Base-by-base conservation (phyloP, 1,284 basidiomycete genomes). In the Puccinia novopanici region DNA sequence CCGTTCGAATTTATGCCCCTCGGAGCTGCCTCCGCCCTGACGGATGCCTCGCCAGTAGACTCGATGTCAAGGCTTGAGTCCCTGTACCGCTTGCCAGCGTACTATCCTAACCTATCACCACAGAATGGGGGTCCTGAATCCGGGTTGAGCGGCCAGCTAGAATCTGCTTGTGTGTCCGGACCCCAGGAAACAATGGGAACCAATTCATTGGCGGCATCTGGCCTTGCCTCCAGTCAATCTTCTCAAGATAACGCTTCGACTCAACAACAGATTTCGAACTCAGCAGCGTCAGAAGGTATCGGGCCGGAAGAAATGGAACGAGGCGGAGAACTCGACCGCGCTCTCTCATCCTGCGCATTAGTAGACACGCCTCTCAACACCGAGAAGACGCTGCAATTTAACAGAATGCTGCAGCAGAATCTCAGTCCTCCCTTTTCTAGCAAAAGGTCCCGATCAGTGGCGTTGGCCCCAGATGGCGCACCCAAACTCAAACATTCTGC, bases 261-360 rank as follows among this genome's bases (percentile, higher is more conserved):
- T 10, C 10, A 27, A 22, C 57, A 15, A 61, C 10, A 37, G 12
- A 27, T 12, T 24, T 27, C 34, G 10, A 27, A 61, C 27, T 19
- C 27, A 12, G 12, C 24, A 3, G 24, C 24, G 30, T 30, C 24
- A 3, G 57, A 61, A 27, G 12, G 10, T 12, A 61, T 13, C 10
- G 12, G 8, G 24, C 5, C 19, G 12, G 57, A 61, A 61, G 57
- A 61, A 22, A 27, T 37, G 6, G 15, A 27, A 27, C 57, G 3
- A 37, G 34, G 27, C 34, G 57, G 57, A 4, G 57, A 15, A 27
- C 57, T 61, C 12, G 27, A 61, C 57, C 22, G 17, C 12, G 57
- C 57, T 37, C 34, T 61, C 34, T 27, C 57, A 30, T 61, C 57
- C 34, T 61, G 57, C 34, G 57, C 57, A 30, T 61, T 61, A 24